Conservation (phyloP, 257 asterid genomes). For the Cinchona pubescens region DNA sequence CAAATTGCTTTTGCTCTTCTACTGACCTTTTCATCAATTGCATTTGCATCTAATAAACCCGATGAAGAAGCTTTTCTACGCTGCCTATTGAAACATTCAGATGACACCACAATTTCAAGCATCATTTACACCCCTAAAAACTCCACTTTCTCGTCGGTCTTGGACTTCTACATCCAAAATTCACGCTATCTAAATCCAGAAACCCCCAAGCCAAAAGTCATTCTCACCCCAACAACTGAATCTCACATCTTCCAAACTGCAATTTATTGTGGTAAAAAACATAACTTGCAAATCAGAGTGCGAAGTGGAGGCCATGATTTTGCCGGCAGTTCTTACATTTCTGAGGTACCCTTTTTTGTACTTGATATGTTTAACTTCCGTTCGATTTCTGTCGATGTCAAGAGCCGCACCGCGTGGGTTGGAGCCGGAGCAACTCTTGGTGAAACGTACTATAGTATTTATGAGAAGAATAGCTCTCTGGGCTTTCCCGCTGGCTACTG, state of each 20-base stretch:
- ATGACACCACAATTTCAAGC: not conserved
- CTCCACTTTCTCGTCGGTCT: not conserved
- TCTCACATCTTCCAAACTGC: not conserved
- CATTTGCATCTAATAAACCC: conserved; percentile 1
- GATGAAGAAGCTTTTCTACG: not conserved
- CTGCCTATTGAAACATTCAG: not conserved
- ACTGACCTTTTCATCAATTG: not conserved
- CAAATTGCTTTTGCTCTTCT: not conserved
- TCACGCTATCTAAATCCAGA: not conserved
- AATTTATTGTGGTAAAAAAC: not conserved
- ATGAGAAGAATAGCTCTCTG: not conserved
- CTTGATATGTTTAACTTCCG: not conserved
- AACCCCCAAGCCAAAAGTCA: not conserved
- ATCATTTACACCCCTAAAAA: conserved; percentile 10
- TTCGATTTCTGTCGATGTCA: not conserved
- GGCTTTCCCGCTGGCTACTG: not conserved
- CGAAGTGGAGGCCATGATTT: conserved; percentile 12
- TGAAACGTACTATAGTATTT: not conserved
- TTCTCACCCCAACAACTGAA: not conserved
- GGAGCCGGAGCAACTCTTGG: conserved; percentile 10
- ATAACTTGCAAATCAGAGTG: not conserved
- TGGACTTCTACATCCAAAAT: not conserved
- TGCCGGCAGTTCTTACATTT: not conserved
- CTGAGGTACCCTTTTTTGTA: not conserved
- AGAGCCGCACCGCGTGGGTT: not conserved